phyloP scores from a whole-genome alignment of 768 basidiomycete species.

The Rhizopogon roseolus region DNA sequence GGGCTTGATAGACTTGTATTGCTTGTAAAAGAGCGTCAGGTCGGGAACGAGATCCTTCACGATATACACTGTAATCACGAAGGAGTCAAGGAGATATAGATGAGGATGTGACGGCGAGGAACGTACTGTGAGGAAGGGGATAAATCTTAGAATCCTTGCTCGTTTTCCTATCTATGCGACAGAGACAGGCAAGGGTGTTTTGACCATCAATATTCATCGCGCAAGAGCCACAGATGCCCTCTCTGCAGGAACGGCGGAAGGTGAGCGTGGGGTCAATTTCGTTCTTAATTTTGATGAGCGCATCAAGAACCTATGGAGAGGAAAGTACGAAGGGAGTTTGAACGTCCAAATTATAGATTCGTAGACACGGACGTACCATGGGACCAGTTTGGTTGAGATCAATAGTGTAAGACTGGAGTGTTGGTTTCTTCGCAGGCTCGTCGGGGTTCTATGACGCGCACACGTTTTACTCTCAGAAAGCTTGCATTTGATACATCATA shows the following conservation, averaged over 20 bases:
- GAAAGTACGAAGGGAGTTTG: background rate
- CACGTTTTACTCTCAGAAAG: too few species aligned
- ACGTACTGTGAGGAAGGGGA: conserved; percentile 93
- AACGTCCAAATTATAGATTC: too few species aligned
- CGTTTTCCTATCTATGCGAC: conserved; percentile 80
- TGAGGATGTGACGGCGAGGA: background rate
- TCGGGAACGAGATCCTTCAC: conserved; percentile 98
- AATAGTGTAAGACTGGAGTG: conserved; percentile 84
- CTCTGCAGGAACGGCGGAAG: conserved; percentile 88
- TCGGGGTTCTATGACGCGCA: conserved; percentile 72
- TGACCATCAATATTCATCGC: conserved; percentile 99
- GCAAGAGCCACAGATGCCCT: conserved; percentile 97
- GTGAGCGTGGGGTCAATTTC: conserved; percentile 96
- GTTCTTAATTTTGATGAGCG: conserved; percentile 98
- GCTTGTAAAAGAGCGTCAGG: conserved; percentile 92
- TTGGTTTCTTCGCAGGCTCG: conserved; percentile 86
- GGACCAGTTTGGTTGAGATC: conserved; percentile 94
- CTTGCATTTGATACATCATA: background rate
- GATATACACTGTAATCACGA: conserved; percentile 73
- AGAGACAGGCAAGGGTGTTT: conserved; percentile 96
- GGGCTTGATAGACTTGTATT: conserved; percentile 99
- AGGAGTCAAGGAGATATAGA: background rate
- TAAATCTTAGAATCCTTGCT: conserved; percentile 86
- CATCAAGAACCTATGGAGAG: conserved; percentile 64
- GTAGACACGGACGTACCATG: conserved; percentile 52